Evolutionary conservation across 495 filamentous ascomycete genomes (phyloP).

Genomic region (Schizothecium vesticola): DNA sequence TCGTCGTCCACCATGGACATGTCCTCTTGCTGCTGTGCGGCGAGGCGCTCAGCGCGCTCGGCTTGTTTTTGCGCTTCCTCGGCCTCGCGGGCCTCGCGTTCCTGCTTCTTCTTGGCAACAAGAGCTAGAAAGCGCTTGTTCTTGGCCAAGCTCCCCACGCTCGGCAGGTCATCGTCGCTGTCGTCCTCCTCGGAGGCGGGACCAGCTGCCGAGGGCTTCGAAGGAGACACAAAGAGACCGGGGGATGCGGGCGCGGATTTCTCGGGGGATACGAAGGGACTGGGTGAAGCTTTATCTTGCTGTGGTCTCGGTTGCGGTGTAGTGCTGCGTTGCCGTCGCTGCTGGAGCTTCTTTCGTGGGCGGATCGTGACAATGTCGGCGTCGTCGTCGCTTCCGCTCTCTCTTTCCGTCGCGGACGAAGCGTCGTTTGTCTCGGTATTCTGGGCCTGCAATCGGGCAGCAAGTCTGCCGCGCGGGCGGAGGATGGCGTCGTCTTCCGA

Average conservation of each 20-base stretch:
- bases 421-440: slow-evolving; percentile 16
- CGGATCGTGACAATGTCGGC: slow-evolving; percentile 19
- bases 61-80: slow-evolving; percentile 46
- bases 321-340: slow-evolving; percentile 29
- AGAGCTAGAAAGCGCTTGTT: slow-evolving; percentile 62
- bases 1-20: slow-evolving; percentile 36
- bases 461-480: slow-evolving; percentile 64
- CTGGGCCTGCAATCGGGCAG: slow-evolving; percentile 56
- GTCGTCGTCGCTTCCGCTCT: slow-evolving; percentile 2
- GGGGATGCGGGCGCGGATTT: slow-evolving; percentile 21
- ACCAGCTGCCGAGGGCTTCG: slow-evolving; percentile 10
- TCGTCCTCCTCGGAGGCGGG: slow-evolving; percentile 31
- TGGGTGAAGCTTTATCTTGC: slow-evolving; percentile 28
- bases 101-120: slow-evolving; percentile 62
- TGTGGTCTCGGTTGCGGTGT: slow-evolving; percentile 27
- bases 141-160: slow-evolving; percentile 30
- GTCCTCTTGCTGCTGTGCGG: slow-evolving; percentile 25
- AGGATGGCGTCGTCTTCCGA: slow-evolving; percentile 41
- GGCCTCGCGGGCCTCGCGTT: slow-evolving; percentile 61
- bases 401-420: slow-evolving; percentile 18
- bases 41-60: slow-evolving; percentile 46
- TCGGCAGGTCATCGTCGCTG: slow-evolving; percentile 44
- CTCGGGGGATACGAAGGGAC: slow-evolving; percentile 33
- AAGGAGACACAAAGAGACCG: slow-evolving; percentile 41
- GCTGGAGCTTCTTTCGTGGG: slow-evolving; percentile 28